These are phyloP conservation scores for Ceratobasidium sp. DNA, from an alignment of 1,284 basidiomycete genomes.

Conservation along the genomic window DNA sequence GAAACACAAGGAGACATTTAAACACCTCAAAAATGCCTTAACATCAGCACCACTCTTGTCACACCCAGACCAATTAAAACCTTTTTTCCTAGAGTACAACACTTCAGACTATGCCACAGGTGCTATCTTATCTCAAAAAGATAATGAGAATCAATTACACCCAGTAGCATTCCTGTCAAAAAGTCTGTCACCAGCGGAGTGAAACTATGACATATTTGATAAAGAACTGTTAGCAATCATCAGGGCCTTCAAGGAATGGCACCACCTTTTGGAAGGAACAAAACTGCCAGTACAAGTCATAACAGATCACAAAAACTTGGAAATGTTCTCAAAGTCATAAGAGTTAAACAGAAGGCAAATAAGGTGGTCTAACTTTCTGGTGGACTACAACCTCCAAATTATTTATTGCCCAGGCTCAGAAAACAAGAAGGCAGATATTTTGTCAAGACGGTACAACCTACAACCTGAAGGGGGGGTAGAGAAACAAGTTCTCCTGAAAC, in stretches of 20 bases:
- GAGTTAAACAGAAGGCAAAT: no score
- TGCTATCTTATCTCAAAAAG: slow-evolving; percentile 44
- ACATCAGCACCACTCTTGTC: neutral
- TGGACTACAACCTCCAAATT: slow-evolving; percentile 52
- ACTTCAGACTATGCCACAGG: no score
- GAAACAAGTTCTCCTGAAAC: neutral
- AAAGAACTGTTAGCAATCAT: slow-evolving; percentile 57
- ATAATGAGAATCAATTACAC: slow-evolving; percentile 40
- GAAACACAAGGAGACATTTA: neutral
- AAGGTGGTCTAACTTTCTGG: no score
- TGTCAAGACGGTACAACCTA: slow-evolving; percentile 53
- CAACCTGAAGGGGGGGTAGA: slow-evolving; percentile 14
- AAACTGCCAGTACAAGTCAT: slow-evolving; percentile 38
- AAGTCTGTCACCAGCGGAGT: slow-evolving; percentile 45
- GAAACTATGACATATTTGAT: slow-evolving; percentile 52
- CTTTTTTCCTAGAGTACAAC: slow-evolving; percentile 45
- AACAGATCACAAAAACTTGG: no score
- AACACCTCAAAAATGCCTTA: neutral
- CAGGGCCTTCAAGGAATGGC: slow-evolving; percentile 51
- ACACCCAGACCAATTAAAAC: slow-evolving; percentile 45
- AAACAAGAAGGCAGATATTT: slow-evolving; percentile 47
- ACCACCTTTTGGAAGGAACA: slow-evolving; percentile 50
- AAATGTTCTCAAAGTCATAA: no score
- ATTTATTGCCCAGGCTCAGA: slow-evolving; percentile 51
- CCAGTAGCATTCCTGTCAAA: slow-evolving; percentile 47